Base-by-base conservation (phyloP, 345 rosid species). In the Moricandia arvensis region DNA sequence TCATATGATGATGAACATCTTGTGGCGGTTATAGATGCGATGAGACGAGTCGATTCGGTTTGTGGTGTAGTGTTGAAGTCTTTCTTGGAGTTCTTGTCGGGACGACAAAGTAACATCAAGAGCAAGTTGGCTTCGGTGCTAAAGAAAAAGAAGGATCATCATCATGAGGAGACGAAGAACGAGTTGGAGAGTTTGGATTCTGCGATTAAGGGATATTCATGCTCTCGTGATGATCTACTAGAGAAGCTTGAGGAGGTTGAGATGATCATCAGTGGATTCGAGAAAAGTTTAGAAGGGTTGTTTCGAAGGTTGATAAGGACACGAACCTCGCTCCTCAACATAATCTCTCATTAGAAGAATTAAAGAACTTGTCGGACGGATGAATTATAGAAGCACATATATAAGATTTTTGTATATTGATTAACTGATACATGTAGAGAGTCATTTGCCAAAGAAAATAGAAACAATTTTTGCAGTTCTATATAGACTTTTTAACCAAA, bases 321-420 rank as follows among this genome's bases (percentile, higher is more conserved):
- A 66, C 82, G 97, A 71, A 72, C 91, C 17, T 78, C 93, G 7
- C 77, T 91, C 62, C 80, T 89, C 81, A 93, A 88, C 78, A 86
- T 89, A 8, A 66, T 86, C 54, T 47, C 92, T 63, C 87, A 77
- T 35, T 89, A 55, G 31, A 55, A 29, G 30, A 55, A 7, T 55
- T 54, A 54, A 13, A 54, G 13, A 21, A 54, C 30, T 54, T 55
- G 60, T n/a, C 7, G 31, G 30, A 55, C 7, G 60, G 60, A 55
- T 55, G 15, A 3, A 24, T 49, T n/a, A 6, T 51, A 51, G 26
- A 16, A 51, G 57, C 57, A 17, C 17, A 51, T 21, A 9, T 21
- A 1, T 18, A 54, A 3, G 27, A 21, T 21, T 54, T 21, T 21
- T 54, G 29, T 54, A 18, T 4, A 21, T 21, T 21, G 24, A 18